Evolutionary conservation across 257 asterid species (phyloP), one percentile per base, ranked within the genome.

Genomic region (Scutellaria barbata): DNA sequence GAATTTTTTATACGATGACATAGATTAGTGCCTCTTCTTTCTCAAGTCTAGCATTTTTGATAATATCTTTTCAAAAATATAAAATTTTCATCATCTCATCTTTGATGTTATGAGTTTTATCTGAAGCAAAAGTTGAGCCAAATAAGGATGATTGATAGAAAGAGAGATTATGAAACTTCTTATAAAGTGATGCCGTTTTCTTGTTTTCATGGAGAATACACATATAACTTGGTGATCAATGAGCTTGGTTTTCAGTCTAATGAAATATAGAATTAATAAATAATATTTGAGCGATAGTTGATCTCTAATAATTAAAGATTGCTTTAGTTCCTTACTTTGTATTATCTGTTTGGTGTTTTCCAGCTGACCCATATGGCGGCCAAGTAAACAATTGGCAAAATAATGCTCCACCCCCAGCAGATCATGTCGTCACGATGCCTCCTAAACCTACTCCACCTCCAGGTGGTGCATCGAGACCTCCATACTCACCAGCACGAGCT

Each of bases 301-400:
- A 16, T 35, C 51, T 4, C 35, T 30, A 30, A 30, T 30, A 30
- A 30, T 30, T 30, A 30, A 30, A 30, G 35, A 30, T 30, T 30
- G 35, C 35, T 4, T 0, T 30, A 4, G 35, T 30, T 30, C 4
- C 35, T 30, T 30, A 30, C 35, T 30, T 30, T 30, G 35, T 30
- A 30, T 30, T 30, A 30, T 54, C 11, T 10, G 22, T 57, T 58
- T 58, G 33, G 63, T 13, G 9, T 60, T 80, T 71, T 47, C 18
- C 80, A 91, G 97, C 42, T 43, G 92, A 89, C 57, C 73, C 87
- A 5, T 78, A 84, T 62, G 89, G 90, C 25, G 88, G 81, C 22
- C 88, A 80, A n/a, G 76, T 66, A 10, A 81, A 87, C 58, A 86
- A 83, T 50, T 86, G 96, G 96, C 95, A 86, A 76, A 85, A 88